Conservation (phyloP, 2,329 filamentous ascomycete species). For the Thermomyces lanuginosus region DNA sequence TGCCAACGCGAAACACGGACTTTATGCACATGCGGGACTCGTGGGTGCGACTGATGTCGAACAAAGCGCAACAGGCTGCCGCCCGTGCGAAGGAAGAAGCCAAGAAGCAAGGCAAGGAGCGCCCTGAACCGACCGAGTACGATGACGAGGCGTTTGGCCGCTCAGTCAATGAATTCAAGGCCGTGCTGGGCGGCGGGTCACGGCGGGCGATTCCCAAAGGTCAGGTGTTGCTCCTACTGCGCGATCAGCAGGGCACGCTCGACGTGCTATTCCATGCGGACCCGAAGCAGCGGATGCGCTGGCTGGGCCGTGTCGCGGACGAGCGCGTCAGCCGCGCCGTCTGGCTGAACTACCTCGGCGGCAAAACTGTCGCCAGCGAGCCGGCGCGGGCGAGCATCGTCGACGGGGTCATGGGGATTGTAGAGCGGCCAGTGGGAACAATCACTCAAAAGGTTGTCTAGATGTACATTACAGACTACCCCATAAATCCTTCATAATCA, state of each 20-base stretch:
- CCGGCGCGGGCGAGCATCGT: constrained; percentile 65
- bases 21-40: constrained; percentile 85
- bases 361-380: constrained; percentile 74
- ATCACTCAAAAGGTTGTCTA: constrained; percentile 57
- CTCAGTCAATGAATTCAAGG: constrained; percentile 62
- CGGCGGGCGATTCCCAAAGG: constrained; percentile 57
- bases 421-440: constrained; percentile 73
- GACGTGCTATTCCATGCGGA: constrained; percentile 48
- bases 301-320: constrained; percentile 57
- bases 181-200: constrained; percentile 58
- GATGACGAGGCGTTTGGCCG: constrained; percentile 61
- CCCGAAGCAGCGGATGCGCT: constrained; percentile 32
- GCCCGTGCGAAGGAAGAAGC: constrained; percentile 26
- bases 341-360: constrained; percentile 82
- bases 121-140: constrained; percentile 28
- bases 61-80: constrained; percentile 45
- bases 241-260: constrained; percentile 49
- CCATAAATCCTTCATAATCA: background rate
- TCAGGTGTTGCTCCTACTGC: constrained; percentile 56
- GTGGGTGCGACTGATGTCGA: constrained; percentile 71
- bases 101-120: background rate
- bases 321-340: constrained; percentile 65
- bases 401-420: constrained; percentile 73
- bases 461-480: constrained; percentile 1
- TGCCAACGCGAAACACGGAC: constrained; percentile 85